Percentiles rank a stretch among this genome's conserved stretches.
phyloP scores from a whole-genome alignment of 371 early-diverging fungal genomes.

The Zychaea mexicana region DNA sequence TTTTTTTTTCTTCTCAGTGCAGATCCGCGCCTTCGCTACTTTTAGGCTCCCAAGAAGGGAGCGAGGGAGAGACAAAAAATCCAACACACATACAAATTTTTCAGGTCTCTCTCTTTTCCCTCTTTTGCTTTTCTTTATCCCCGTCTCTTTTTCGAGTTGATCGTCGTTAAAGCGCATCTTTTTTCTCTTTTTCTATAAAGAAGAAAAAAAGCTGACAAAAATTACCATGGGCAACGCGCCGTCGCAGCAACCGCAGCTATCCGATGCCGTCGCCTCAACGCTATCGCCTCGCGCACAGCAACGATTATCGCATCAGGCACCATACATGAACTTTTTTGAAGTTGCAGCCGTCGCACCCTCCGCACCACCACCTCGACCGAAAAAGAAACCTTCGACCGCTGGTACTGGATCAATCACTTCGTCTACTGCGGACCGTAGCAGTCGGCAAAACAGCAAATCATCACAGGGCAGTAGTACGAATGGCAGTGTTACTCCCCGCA shows the following conservation, averaged over 20 bases:
- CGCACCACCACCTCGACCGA: conserved; percentile 7
- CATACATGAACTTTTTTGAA: conserved; percentile 21
- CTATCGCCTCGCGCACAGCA: conserved; percentile 21
- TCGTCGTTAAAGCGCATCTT: too few relatives aligned
- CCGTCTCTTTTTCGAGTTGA: not conserved
- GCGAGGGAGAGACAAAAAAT: too few relatives aligned
- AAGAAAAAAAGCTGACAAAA: not conserved
- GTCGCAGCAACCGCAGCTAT: conserved; percentile 14
- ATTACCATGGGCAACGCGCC: conserved; percentile 24
- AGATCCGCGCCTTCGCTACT: conserved; percentile 2
- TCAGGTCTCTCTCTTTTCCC: not conserved
- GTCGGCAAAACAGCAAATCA: conserved; percentile 7
- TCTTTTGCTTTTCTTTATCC: not conserved
- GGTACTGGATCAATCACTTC: not conserved
- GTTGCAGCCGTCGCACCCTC: conserved; percentile 15
- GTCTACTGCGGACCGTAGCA: not conserved
- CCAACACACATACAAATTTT: too few relatives aligned
- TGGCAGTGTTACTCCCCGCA: not conserved
- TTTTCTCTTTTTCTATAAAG: too few relatives aligned
- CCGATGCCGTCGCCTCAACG: conserved; percentile 17
- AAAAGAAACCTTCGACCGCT: conserved; percentile 2
- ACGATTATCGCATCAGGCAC: conserved; percentile 22
- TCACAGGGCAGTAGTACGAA: not conserved
- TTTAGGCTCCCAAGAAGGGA: too few relatives aligned
- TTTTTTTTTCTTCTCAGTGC: not conserved